Evolutionary conservation across 306 rosid species (phyloP).

Genomic region (Urtica urens): DNA sequence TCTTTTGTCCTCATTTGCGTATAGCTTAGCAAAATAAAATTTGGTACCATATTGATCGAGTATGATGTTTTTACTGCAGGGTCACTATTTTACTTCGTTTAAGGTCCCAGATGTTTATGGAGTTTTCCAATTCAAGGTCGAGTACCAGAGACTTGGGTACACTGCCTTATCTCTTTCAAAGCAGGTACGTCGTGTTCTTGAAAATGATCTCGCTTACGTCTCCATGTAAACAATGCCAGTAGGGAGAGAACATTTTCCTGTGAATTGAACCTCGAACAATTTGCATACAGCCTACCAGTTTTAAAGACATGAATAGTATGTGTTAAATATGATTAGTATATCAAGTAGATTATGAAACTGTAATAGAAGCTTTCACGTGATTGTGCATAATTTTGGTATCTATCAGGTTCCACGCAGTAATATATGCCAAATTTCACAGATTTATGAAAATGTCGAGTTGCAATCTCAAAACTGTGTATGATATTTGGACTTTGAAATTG

Average conservation of each 20-base stretch:
- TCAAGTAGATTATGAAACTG: too few relatives aligned
- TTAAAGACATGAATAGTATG: too few relatives aligned
- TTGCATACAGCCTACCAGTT: too few relatives aligned
- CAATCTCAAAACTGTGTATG: neutral
- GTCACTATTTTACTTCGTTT: slow-evolving; percentile 59
- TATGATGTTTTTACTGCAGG: slow-evolving; percentile 34
- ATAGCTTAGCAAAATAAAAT: neutral
- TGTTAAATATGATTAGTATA: too few relatives aligned
- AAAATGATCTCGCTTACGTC: neutral
- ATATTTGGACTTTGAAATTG: slow-evolving; percentile 21
- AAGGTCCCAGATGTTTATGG: slow-evolving; percentile 98
- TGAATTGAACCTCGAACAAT: neutral
- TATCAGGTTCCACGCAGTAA: too few relatives aligned
- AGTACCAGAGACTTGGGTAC: slow-evolving; percentile 83
- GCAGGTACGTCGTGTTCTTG: slow-evolving; percentile 46
- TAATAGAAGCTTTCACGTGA: too few relatives aligned
- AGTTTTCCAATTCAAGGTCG: slow-evolving; percentile 97
- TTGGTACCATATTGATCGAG: neutral
- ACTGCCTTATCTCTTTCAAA: slow-evolving; percentile 67
- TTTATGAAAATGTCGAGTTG: neutral
- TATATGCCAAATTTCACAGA: too few relatives aligned
- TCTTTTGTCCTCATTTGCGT: slow-evolving; percentile 3
- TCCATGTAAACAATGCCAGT: neutral
- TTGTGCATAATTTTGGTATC: too few relatives aligned
- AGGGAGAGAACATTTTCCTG: neutral